Evolutionary conservation across 352 stramenopile species (phyloP).

Genomic region (Pythium insidiosum): DNA sequence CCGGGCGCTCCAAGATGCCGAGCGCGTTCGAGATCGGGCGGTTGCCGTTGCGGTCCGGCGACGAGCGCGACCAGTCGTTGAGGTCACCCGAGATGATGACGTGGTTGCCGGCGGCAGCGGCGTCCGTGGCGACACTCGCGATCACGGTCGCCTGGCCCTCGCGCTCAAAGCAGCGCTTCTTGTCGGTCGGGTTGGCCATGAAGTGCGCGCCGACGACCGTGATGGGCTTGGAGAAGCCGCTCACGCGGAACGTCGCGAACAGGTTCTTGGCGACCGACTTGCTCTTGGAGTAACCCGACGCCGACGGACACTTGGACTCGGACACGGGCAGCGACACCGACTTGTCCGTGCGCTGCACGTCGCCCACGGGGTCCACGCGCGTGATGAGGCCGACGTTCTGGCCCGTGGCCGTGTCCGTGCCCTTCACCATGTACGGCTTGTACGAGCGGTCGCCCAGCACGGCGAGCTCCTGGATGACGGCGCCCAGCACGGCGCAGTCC

Average conservation of each 20-base stretch:
- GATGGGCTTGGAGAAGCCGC: conserved; percentile 54
- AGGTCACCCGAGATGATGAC: conserved; percentile 59
- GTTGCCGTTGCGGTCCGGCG: conserved; percentile 62
- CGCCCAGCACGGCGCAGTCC: conserved; percentile 38
- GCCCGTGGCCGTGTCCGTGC: conserved; percentile 51
- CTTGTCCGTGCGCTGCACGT: conserved; percentile 30
- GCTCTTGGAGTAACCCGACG: conserved; percentile 24
- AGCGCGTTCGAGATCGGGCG: conserved; percentile 45
- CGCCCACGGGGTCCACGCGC: conserved; percentile 44
- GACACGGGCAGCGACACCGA: conserved; percentile 32
- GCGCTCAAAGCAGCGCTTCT: conserved; percentile 44
- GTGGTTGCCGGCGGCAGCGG: conserved; percentile 33
- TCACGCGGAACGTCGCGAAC: conserved; percentile 56
- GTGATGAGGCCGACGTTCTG: conserved; percentile 62
- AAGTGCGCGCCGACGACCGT: conserved; percentile 59
- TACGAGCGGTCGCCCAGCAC: conserved; percentile 41
- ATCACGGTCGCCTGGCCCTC: conserved; percentile 57
- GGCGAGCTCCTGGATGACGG: conserved; percentile 34
- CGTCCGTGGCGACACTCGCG: conserved; percentile 25
- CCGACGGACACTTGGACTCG: conserved; percentile 40
- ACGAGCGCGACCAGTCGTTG: conserved; percentile 47
- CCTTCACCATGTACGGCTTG: conserved; percentile 53
- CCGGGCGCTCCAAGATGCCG: conserved; percentile 28
- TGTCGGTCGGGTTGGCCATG: conserved; percentile 47
- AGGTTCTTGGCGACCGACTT: conserved; percentile 66